Percentiles rank a stretch among this genome's conserved stretches.
Evolutionary conservation across 768 basidiomycete genomes (phyloP).

Genomic region (Galerina marginata): DNA sequence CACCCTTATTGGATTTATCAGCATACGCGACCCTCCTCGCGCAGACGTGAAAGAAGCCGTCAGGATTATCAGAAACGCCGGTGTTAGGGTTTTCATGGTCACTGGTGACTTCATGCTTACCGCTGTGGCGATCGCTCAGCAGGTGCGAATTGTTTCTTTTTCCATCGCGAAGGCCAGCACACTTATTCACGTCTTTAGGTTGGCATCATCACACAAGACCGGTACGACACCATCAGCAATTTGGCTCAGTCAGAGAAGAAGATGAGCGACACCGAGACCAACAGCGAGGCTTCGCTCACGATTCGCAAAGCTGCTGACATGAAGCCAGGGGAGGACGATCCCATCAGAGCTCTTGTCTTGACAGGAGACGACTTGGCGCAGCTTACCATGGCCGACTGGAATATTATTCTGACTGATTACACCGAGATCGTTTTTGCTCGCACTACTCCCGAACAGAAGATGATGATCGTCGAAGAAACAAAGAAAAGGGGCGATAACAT

Average conservation of each 20-base stretch:
- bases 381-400: conserved; percentile 44
- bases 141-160: conserved; percentile 36
- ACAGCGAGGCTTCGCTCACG: background rate
- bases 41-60: conserved; percentile 54
- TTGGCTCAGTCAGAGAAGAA: background rate
- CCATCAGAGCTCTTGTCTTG: conserved; percentile 43
- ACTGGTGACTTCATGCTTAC: conserved; percentile 63
- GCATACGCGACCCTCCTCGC: conserved; percentile 62
- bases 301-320: conserved; percentile 26
- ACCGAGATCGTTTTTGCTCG: conserved; percentile 56
- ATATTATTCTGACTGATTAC: conserved; percentile 41
- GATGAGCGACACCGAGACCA: background rate
- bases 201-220: conserved; percentile 42
- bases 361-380: conserved; percentile 49
- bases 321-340: conserved; percentile 43
- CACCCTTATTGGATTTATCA: conserved; percentile 55
- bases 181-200: conserved; percentile 31
- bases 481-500: conserved; percentile 52
- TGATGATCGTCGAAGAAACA: conserved; percentile 60
- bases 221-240: conserved; percentile 33
- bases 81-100: conserved; percentile 60
- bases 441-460: conserved; percentile 62
- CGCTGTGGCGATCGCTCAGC: conserved; percentile 53
- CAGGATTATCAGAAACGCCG: conserved; percentile 50
- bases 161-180: background rate